Evolutionary conservation across 177 flowering plant genomes (phyloP).

Genomic region (Vitis hybrid): DNA sequence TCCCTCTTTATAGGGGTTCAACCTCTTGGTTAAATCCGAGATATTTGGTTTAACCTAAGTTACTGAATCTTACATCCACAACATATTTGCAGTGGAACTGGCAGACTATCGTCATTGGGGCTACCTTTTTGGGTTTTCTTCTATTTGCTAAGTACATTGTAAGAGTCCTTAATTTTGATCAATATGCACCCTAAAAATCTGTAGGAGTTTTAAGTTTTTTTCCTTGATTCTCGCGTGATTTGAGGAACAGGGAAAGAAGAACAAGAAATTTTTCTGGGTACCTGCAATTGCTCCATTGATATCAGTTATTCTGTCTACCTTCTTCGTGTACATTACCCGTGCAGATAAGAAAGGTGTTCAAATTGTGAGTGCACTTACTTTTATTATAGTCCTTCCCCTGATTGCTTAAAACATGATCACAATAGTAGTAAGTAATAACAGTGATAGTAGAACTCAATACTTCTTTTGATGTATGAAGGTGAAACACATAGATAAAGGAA

Average conservation of each 20-base stretch:
- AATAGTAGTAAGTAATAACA: background rate
- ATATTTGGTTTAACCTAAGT: background rate
- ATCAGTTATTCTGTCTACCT: slow-evolving; percentile 78
- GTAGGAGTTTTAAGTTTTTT: no score
- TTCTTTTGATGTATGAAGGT: slow-evolving; percentile 53
- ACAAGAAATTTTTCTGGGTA: slow-evolving; percentile 84
- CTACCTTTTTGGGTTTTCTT: slow-evolving; percentile 69
- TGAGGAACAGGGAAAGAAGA: slow-evolving; percentile 74
- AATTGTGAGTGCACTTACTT: slow-evolving; percentile 56
- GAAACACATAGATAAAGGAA: slow-evolving; percentile 61
- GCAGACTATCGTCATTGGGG: slow-evolving; percentile 85
- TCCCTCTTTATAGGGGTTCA: background rate
- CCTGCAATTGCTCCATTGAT: slow-evolving; percentile 89
- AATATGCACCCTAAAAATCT: background rate
- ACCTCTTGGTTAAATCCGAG: background rate
- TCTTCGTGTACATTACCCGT: slow-evolving; percentile 77
- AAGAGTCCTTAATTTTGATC: slow-evolving; percentile 29
- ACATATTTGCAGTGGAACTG: slow-evolving; percentile 85
- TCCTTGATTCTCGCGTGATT: slow-evolving; percentile 14
- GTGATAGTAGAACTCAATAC: background rate
- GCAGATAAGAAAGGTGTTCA: slow-evolving; percentile 80
- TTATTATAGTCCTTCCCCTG: background rate
- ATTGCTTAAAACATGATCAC: background rate
- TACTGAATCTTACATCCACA: background rate
- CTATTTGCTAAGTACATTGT: slow-evolving; percentile 78